A percentile compares a stretch with the other conserved stretches of the same genome.
Evolutionary conservation across 768 basidiomycete genomes (phyloP).

Genomic region (Trametes coccinea): DNA sequence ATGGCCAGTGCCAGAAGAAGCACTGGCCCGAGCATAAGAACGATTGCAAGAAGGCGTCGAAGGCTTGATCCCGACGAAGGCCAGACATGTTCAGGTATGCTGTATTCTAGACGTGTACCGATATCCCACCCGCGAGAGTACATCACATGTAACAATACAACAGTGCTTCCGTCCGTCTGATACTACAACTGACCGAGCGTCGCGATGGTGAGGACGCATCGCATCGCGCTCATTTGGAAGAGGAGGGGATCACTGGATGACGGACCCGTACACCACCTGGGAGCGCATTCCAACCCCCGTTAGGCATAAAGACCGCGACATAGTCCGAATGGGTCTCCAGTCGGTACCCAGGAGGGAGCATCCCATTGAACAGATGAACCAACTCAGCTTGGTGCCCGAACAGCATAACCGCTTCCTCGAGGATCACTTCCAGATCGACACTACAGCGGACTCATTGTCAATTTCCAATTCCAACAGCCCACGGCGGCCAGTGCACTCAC

Average conservation of each 20-base stretch:
- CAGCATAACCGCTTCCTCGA: constrained; percentile 1
- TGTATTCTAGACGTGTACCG: constrained; percentile 1
- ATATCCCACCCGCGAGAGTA: neutral
- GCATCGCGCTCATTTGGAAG: neutral
- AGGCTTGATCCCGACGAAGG: neutral
- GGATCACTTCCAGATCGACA: neutral
- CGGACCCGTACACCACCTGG: neutral
- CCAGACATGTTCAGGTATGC: neutral
- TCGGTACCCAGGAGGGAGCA: constrained; percentile 6
- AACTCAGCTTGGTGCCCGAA: constrained; percentile 5
- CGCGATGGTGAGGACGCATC: too few relatives aligned
- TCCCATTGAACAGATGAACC: constrained; percentile 3
- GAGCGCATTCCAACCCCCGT: neutral
- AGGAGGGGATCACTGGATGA: neutral
- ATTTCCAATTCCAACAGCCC: neutral
- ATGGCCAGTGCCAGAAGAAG: constrained; percentile 40
- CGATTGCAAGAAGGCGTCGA: constrained; percentile 27
- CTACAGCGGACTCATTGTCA: neutral
- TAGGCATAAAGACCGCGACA: constrained; percentile 2
- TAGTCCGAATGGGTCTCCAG: constrained; percentile 8
- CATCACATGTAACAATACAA: neutral
- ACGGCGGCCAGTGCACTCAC: neutral
- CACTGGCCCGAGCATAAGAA: constrained; percentile 39
- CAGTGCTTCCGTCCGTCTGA: neutral
- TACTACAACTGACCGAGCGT: too few relatives aligned